A percentile compares a stretch with the other conserved stretches of the same genome.
Conservation (phyloP, 306 rosid genomes). For the Vigna hirtella region DNA sequence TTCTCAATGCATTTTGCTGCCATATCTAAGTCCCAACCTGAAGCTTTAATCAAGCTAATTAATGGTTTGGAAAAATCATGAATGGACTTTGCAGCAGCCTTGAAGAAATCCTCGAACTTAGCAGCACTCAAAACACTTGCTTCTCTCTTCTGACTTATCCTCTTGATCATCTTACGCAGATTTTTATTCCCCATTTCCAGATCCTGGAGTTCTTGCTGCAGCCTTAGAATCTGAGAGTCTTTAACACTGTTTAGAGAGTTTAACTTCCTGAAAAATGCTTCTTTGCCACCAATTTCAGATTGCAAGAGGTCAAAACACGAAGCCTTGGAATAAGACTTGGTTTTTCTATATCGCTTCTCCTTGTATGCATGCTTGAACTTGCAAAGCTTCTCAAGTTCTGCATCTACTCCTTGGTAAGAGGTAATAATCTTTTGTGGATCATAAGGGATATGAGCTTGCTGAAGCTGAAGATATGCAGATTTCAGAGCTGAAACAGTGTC, state of each 20-base stretch:
- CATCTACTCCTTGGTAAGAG: not conserved
- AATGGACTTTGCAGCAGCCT: conserved; percentile 65
- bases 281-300: not conserved
- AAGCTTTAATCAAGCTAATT: conserved; percentile 76
- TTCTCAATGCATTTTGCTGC: conserved; percentile 62
- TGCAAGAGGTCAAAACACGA: not conserved
- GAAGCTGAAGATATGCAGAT: not conserved
- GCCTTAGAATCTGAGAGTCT: conserved; percentile 54
- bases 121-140: conserved; percentile 46
- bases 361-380: not conserved
- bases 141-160: conserved; percentile 49
- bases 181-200: conserved; percentile 54
- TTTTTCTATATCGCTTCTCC: not conserved
- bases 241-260: conserved; percentile 42
- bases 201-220: conserved; percentile 50
- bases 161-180: conserved; percentile 55
- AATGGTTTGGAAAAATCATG: conserved; percentile 89
- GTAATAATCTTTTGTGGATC: not conserved
- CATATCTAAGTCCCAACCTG: conserved; percentile 81
- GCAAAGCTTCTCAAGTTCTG: not conserved
- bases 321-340: not conserved
- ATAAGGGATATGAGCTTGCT: not conserved
- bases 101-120: conserved; percentile 56
- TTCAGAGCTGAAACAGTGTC: not conserved
- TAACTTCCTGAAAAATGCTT: not conserved